Conservation (phyloP, 2,329 filamentous ascomycete species). For the Trichoderma harzianum region DNA sequence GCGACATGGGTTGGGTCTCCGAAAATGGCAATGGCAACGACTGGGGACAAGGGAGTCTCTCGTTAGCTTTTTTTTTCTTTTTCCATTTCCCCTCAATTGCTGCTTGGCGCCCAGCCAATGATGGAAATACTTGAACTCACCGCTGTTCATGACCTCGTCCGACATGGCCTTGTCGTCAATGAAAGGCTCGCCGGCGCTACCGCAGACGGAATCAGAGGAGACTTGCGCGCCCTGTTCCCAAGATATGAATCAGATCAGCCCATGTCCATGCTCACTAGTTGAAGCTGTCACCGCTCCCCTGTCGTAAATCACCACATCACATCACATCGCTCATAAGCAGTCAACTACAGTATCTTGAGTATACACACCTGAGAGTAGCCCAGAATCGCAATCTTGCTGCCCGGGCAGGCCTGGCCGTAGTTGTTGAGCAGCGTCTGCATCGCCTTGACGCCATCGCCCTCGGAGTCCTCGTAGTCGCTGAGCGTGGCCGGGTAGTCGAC, state of each 20-base stretch:
- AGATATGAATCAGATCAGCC: neutral
- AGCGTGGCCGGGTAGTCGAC: conserved; percentile 39
- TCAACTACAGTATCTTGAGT: too few species aligned
- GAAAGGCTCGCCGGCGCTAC: conserved; percentile 31
- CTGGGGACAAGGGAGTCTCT: conserved; percentile 23
- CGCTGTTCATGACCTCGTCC: conserved; percentile 30
- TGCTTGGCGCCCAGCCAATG: neutral
- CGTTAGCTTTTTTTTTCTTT: neutral
- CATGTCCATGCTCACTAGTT: neutral
- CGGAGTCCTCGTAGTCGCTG: conserved; percentile 35
- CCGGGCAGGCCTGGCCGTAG: conserved; percentile 36
- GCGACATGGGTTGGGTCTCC: conserved; percentile 41
- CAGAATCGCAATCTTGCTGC: conserved; percentile 40
- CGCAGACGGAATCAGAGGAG: conserved; percentile 37
- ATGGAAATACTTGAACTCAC: conserved; percentile 26
- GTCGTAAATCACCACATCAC: neutral
- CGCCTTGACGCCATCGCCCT: conserved; percentile 31
- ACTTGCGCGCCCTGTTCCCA: conserved; percentile 38
- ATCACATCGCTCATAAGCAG: too few species aligned
- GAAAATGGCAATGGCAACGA: conserved; percentile 40
- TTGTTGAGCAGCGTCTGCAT: conserved; percentile 31
- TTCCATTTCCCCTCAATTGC: neutral
- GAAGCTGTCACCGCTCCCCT: neutral
- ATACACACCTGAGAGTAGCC: conserved; percentile 40
- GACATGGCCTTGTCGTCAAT: conserved; percentile 26